Base-by-base conservation (phyloP, 1,284 basidiomycete genomes). In the Amylostereum chailletii region DNA sequence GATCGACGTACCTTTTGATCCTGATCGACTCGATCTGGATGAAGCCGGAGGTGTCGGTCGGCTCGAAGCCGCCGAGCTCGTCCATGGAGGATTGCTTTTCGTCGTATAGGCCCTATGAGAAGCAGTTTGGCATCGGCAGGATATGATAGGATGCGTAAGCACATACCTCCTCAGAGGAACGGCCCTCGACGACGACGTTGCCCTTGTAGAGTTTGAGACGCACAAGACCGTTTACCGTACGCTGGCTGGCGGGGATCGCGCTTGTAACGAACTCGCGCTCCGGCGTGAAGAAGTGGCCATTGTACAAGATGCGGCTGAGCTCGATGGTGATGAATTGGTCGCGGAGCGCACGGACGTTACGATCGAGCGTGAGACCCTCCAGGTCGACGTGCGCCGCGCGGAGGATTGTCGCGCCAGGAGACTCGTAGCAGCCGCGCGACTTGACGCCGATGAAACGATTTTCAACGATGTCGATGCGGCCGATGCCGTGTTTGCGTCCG, bases 391-490 rank as follows among this genome's bases (percentile, higher is more conserved):
- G 95, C 9, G 95, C 95, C 19, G 80, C 84, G 59, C 94, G 91
- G 45, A 99, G 79, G 70, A 99, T 97, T 51, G 94, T 97, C 42
- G 92, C 95, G 26, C 85, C 95, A 19, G 95, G 95, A 5, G 90
- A 89, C 71, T 99, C 95, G 76, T 99, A 99, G 75, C 96, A 99
- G 36, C 95, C 95, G 50, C 95, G 90, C 50, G 90, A 94, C 74
- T 99, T 99, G 67, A 99, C 94, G 55, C 95, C 95, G 67, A 99
- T 98, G 77, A 97, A 98, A 50, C 95, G 83, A 76, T 99, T 99
- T 75, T 99, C 95, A 62, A 99, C 96, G 65, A 99, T 98, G 70
- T 99, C 95, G 70, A 97, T 88, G 55, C 95, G 85, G 45, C 95
- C 94, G 58, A 99, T 81, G 60, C 94, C 96, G 71, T 99, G 94